Base-by-base conservation (phyloP, 108 stramenopile species). In the Skeletonema marinoi region DNA sequence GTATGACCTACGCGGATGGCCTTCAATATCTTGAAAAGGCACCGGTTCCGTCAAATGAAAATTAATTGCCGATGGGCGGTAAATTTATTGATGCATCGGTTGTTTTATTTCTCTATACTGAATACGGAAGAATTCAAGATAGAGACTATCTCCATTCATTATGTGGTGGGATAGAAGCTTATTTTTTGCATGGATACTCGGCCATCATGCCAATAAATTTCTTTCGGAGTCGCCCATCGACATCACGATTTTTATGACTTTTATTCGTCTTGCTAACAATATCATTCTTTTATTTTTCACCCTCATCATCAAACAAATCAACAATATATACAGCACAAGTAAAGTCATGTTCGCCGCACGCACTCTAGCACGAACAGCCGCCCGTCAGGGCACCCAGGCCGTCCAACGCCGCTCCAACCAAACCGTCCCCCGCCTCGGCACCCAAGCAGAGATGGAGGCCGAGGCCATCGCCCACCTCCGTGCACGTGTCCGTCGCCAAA, bases 391-490 rank as follows among this genome's bases (percentile, higher is more conserved):
- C 50, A 29, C 59, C 32, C 21, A 70, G 29, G 54, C 38, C 29
- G 32, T 33, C 38, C 83, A 84, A 16, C 88, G 88, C 58, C 93
- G 93, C 50, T 83, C 79, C 46, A 88, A 87, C 41, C 77, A 74
- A 62, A 90, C 89, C 72, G 88, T 95, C 62, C 93, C 93, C 35
- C 70, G 77, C 13, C 38, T 92, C 7, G 93, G 90, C 59, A 78
- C 88, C 68, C 75, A 84, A 63, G 89, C 78, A 17, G 85, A 86
- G 36, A 95, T 95, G 93, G 70, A 90, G 60, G 82, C 81, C 41
- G 91, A 95, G 62, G 90, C 89, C 41, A 74, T 92, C 65, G 85
- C 84, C 16, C 93, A 95, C 68, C 81, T 95, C 70, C 88, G 88
- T 13, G 90, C 93, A 30, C 91, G 93, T 41, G 74, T 95, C 44